phyloP scores from a whole-genome alignment of 495 filamentous ascomycete species.

The Elasticomyces elasticus region DNA sequence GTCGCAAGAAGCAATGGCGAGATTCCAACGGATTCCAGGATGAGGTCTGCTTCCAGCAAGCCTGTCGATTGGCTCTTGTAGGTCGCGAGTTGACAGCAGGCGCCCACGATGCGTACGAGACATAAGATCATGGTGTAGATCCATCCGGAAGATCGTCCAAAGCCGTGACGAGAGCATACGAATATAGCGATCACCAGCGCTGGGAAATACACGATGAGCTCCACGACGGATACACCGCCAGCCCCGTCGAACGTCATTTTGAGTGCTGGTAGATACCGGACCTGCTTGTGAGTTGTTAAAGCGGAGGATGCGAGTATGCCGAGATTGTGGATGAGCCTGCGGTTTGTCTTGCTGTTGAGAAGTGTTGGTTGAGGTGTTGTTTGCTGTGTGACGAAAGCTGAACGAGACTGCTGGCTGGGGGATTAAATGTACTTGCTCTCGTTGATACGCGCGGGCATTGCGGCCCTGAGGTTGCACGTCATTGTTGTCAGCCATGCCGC shows the following conservation, averaged over 20 bases:
- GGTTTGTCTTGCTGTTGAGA: too few relatives aligned
- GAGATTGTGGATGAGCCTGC: neutral
- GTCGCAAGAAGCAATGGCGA: neutral
- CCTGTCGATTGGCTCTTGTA: neutral
- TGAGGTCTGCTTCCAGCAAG: neutral
- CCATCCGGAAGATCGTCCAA: neutral
- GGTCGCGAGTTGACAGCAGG: neutral
- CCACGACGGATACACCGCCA: slow-evolving; percentile 1
- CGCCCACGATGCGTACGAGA: neutral
- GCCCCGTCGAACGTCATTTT: neutral
- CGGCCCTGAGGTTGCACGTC: too few relatives aligned
- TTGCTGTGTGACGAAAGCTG: too few relatives aligned
- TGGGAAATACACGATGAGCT: neutral
- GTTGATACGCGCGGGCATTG: too few relatives aligned
- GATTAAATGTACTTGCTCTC: too few relatives aligned
- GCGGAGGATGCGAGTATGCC: neutral
- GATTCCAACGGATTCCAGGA: neutral
- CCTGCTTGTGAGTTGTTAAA: too few relatives aligned
- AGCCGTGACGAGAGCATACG: neutral
- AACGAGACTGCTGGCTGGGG: too few relatives aligned
- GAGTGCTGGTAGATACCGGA: neutral
- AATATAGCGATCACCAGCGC: neutral
- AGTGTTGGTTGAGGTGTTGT: too few relatives aligned
- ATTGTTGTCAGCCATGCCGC: too few relatives aligned
- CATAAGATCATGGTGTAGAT: neutral